A percentile compares a stretch with the other conserved stretches of the same genome.
phyloP scores from a whole-genome alignment of 352 stramenopile species.

The Phytophthora citricola region DNA sequence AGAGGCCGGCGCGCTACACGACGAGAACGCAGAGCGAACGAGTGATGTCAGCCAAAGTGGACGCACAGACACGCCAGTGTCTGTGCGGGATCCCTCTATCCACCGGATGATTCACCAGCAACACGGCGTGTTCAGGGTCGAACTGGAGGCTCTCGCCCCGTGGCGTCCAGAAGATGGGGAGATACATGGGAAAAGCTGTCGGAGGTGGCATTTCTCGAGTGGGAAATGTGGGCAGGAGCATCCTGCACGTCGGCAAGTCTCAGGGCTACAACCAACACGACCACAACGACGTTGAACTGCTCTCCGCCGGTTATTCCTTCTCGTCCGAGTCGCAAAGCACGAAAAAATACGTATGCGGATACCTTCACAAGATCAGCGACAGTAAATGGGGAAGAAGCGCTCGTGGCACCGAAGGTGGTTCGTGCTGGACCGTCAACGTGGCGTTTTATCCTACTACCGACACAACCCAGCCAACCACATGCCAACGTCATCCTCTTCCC shows the following conservation, averaged over 20 bases:
- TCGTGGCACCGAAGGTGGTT: constrained; percentile 90
- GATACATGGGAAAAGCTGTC: constrained; percentile 81
- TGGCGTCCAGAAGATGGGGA: constrained; percentile 77
- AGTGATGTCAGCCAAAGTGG: constrained; percentile 16
- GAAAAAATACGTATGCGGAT: constrained; percentile 84
- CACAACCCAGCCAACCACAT: constrained; percentile 83
- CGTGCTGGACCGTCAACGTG: constrained; percentile 76
- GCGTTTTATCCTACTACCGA: constrained; percentile 84
- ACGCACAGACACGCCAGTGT: constrained; percentile 16
- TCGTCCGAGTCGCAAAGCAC: constrained; percentile 82
- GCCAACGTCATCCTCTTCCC: constrained; percentile 44
- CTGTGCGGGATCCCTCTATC: constrained; percentile 31
- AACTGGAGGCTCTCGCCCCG: constrained; percentile 38
- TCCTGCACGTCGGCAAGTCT: constrained; percentile 75
- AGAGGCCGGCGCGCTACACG: constrained; percentile 28
- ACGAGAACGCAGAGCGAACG: constrained; percentile 15
- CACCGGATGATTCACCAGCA: constrained; percentile 15
- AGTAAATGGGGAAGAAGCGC: constrained; percentile 83
- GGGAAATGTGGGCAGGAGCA: constrained; percentile 76
- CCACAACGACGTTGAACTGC: constrained; percentile 39
- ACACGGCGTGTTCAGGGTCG: constrained; percentile 27
- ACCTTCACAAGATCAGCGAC: constrained; percentile 88
- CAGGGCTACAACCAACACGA: constrained; percentile 33
- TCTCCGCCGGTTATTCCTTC: constrained; percentile 64
- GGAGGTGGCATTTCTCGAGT: constrained; percentile 84